phyloP scores from a whole-genome alignment of 2,329 filamentous ascomycete genomes.

The Phaeosphaeria sp. region DNA sequence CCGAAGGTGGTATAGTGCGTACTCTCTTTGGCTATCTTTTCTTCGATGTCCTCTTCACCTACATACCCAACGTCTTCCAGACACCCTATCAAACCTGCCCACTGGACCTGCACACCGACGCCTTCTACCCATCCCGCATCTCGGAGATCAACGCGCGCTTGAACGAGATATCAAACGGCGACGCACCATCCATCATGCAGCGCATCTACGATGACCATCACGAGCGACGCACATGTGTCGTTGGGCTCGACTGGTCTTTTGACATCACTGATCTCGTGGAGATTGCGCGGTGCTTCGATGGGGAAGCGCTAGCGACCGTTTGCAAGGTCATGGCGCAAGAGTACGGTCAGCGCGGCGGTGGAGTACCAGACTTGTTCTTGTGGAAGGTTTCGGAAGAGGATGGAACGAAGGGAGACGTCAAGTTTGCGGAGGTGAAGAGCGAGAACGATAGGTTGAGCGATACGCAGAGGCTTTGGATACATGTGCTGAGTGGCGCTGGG shows the following conservation, averaged over 20 bases:
- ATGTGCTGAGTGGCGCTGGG: conserved; percentile 85
- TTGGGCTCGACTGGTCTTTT: conserved; percentile 92
- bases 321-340: conserved; percentile 97
- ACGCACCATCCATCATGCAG: conserved; percentile 70
- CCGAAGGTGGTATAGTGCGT: conserved; percentile 89
- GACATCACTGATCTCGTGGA: conserved; percentile 79
- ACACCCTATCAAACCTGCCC: conserved; percentile 94
- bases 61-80: conserved; percentile 96
- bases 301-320: conserved; percentile 79
- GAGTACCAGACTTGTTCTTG: conserved; percentile 90
- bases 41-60: conserved; percentile 90
- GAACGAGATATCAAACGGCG: conserved; percentile 85
- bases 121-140: conserved; percentile 84
- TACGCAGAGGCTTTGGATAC: conserved; percentile 95
- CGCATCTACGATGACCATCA: conserved; percentile 72
- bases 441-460: conserved; percentile 92
- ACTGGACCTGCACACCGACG: conserved; percentile 89
- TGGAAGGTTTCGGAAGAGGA: conserved; percentile 64
- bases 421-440: conserved; percentile 70
- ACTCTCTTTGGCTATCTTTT: conserved; percentile 86
- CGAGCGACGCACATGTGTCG: conserved; percentile 79
- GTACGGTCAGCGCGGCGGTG: conserved; percentile 83
- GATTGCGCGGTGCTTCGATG: conserved; percentile 78
- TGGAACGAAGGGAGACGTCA: conserved; percentile 63
- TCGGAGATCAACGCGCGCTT: conserved; percentile 89